Conservation (phyloP, 176 grass and related monocot species). For the Raddia guianensis region DNA sequence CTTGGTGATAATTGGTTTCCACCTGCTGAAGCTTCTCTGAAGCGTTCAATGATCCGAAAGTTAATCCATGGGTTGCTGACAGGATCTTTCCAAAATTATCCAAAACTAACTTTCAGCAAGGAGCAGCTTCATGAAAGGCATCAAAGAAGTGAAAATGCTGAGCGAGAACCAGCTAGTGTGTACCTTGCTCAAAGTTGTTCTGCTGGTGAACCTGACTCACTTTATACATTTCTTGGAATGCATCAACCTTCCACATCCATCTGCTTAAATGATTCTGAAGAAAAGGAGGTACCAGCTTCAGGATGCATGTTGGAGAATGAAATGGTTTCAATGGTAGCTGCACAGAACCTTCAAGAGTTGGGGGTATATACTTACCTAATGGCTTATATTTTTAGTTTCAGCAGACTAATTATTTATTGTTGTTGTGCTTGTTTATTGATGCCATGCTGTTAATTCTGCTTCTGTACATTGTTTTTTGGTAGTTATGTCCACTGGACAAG, state of each 20-base stretch:
- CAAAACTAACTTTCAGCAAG: constrained; percentile 26
- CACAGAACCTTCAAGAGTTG: constrained; percentile 25
- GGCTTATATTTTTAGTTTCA: not conserved
- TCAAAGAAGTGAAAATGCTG: constrained; percentile 49
- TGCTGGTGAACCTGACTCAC: constrained; percentile 44
- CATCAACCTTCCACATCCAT: constrained; percentile 37
- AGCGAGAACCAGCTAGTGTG: constrained; percentile 52
- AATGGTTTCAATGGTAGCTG: constrained; percentile 20
- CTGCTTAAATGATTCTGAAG: constrained; percentile 48
- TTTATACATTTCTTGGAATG: constrained; percentile 31
- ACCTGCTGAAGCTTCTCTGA: constrained; percentile 86
- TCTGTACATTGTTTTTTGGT: constrained; percentile 24
- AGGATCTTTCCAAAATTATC: constrained; percentile 44
- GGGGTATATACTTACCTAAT: constrained; percentile 44
- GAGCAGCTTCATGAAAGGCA: constrained; percentile 46
- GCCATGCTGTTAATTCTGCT: constrained; percentile 23
- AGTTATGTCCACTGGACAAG: constrained; percentile 20
- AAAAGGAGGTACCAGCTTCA: constrained; percentile 38
- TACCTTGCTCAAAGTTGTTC: constrained; percentile 45
- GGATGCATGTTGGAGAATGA: constrained; percentile 36
- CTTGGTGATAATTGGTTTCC: constrained; percentile 83
- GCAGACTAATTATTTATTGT: not conserved
- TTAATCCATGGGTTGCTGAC: constrained; percentile 68
- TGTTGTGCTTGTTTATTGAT: constrained; percentile 32
- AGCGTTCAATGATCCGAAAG: constrained; percentile 74